Base-by-base conservation (phyloP, 768 basidiomycete genomes). In the Mycena polygramma region DNA sequence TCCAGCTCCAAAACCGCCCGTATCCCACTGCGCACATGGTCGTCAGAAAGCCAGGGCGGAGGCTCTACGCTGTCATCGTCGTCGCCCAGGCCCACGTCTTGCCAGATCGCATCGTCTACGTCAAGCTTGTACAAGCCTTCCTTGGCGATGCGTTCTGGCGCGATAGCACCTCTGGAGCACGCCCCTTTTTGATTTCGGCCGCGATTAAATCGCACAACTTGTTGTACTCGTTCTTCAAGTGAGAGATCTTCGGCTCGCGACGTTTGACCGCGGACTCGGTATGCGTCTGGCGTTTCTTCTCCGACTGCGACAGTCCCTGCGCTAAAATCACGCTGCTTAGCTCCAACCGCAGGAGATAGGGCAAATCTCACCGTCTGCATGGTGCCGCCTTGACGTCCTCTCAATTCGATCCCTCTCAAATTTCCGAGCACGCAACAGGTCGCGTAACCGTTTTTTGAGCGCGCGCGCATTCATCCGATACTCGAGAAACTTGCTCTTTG, bases 71-170 rank as follows among this genome's bases (percentile, higher is more conserved):
- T 13, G 11, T 67, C 68, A 1, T 48, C 59, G 30, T 77, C 72
- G 26, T 79, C 76, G 46, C 70, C 73, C 22, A 83, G 71, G 1
- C 79, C 79, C 52, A 75, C 22, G 61, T 81, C 78, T 57, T 81
- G 75, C 80, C 82, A 83, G 20, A 83, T 81, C 20, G 73, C 70
- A 69, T 81, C 80, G 74, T 82, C 81, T 35, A 83, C 79, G 74
- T 83, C 81, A 0, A 83, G 72, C 1, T 66, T 62, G 51, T 77
- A 83, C 4, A 83, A 53, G 1, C 72, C 69, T 14, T 74, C 60
- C 13, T 35, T 35, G 1, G 72, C 64, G 41, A 83, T 79, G 9
- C 57, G 57, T 7, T 60, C 49, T 17, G 81, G 82, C 0, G 68
- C 57, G 13, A 75, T 15, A 15, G 78, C 76, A 36, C 73, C 68